Base-by-base conservation (phyloP, 2,329 filamentous ascomycete genomes). In the Talaromyces marneffei region DNA sequence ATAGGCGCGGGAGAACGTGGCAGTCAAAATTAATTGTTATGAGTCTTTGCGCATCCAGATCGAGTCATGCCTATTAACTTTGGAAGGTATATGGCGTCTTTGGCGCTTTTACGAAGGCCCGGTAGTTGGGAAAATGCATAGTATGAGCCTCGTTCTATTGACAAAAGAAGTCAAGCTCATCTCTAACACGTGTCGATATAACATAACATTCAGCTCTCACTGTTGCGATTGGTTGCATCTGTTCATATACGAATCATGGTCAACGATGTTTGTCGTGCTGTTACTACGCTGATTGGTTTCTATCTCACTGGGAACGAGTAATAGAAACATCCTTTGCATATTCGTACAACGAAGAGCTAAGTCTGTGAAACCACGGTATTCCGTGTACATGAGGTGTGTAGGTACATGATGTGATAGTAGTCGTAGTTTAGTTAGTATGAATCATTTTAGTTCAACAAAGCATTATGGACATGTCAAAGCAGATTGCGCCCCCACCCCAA, bases 401-500 rank as follows among this genome's bases (percentile, higher is more conserved):
- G n/a, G n/a, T n/a, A n/a, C n/a, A n/a, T n/a, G n/a, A n/a, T n/a
- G n/a, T n/a, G n/a, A n/a, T n/a, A n/a, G n/a, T n/a, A n/a, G n/a
- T n/a, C n/a, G n/a, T n/a, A n/a, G n/a, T n/a, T n/a, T n/a, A n/a
- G n/a, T n/a, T n/a, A n/a, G n/a, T n/a, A n/a, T 16, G 14, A 25
- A 44, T 20, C 9, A 55, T 55, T 55, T 56, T 40, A 56, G 16
- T 40, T 39, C 35, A 40, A 42, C 25, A 56, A 5, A 56, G 2
- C 10, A 42, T 16, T 44, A 25, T 44, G 12, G 27, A n/a, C 39
- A 42, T 57, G 54, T 10, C 25, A 57, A 33, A 27, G 7, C 55
- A 57, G 20, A 44, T 46, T 57, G 39, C 55, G 40, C 55, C 55
- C 40, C 55, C 55, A 48, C 40, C 16, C 55, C 55, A 4, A 4